Evolutionary conservation across 257 asterid species (phyloP).

Genomic region (Nicotiana obtusifolia): DNA sequence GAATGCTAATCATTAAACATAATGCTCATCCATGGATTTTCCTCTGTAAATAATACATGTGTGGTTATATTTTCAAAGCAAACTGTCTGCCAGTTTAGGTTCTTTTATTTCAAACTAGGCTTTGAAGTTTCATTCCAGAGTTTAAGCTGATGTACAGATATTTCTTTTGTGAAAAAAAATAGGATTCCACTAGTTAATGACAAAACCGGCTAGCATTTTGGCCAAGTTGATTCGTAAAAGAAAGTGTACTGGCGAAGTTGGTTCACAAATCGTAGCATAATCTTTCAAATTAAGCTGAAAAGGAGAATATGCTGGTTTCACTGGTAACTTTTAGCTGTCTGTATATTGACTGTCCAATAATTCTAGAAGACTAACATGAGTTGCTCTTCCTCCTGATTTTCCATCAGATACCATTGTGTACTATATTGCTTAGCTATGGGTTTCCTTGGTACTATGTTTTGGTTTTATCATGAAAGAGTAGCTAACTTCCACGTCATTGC

Average conservation of each 20-base stretch:
- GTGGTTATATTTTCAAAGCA: not conserved
- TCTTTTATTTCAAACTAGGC: not conserved
- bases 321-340: not conserved
- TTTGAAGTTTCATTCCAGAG: not conserved
- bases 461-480: not conserved
- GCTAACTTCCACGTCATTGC: not conserved
- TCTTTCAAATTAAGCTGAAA: not conserved
- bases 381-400: not conserved
- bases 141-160: not conserved
- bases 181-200: not conserved
- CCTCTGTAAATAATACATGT: not conserved
- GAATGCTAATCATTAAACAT: not conserved
- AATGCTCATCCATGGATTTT: not conserved
- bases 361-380: not conserved
- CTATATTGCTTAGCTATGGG: not conserved
- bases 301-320: not conserved
- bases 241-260: not conserved
- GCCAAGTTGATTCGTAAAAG: not conserved
- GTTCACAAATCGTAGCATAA: not conserved
- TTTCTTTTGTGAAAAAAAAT: not conserved
- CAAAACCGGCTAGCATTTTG: not conserved
- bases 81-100: not conserved
- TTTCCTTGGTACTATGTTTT: not conserved
- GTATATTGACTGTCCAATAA: not conserved
- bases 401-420: not conserved